Evolutionary conservation across 495 filamentous ascomycete species (phyloP), one percentile per base, ranked within the genome.

Genomic region (Aspergillus funiculosus): DNA sequence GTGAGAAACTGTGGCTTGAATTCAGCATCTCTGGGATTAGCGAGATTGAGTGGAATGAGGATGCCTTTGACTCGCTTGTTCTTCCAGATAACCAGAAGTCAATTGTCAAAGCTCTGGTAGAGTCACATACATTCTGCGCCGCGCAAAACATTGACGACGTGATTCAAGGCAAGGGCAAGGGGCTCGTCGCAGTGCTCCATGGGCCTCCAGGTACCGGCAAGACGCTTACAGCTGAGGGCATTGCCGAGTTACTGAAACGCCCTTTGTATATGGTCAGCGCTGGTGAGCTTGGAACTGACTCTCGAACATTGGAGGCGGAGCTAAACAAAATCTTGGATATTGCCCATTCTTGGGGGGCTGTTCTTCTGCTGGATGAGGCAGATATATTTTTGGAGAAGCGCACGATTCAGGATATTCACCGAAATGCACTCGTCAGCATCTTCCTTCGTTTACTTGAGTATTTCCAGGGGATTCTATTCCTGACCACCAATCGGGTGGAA

Each of bases 1-100:
- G 75, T 17, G 87, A 94, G 62, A 95, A 94, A 69, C 68, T 88
- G 1, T 96, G 89, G 90, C 77, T 95, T 0, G 87, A 95, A 63
- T 94, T 95, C 54, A 83, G 81, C 15, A 81, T 96, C 35, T 87
- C 83, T 0, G 83, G 85, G 9, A 78, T 96, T 57, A 81, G 80
- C 46, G 85, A 90, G 17, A 91, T 89, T 52, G 70, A 79, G 25
- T 94, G 85, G 85, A 86, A 92, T 56, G 80, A 83, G 31, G 73
- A 78, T n/a, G 87, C 88, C 4, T 92, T 89, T 56, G 77, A 84
- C 44, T 83, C 79, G 3, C 75, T 94, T 13, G 85, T 92, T 2
- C 71, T 94, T 7, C 80, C 85, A 1, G 67, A 75, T 10, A 82
- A 84, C 44, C 85, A 86, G 40, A 92, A 94, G 52, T 76, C 78